Evolutionary conservation across 2,329 filamentous ascomycete genomes (phyloP).

Genomic region (Sporothrix euskadiensis): DNA sequence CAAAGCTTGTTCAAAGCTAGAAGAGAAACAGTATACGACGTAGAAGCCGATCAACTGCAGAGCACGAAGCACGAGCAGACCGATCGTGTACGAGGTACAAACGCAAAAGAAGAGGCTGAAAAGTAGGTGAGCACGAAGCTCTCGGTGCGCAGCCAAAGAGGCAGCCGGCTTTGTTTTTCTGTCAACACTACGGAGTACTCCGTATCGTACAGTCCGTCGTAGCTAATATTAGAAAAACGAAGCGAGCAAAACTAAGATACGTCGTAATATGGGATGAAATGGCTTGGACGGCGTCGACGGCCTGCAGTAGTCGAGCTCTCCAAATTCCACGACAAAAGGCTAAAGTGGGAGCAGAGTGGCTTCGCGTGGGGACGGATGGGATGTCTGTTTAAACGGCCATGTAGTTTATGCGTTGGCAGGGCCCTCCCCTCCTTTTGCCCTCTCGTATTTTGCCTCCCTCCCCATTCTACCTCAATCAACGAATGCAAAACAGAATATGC

Average conservation of each 20-base stretch:
- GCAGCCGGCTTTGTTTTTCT: background rate
- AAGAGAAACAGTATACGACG: background rate
- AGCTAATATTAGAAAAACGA: background rate
- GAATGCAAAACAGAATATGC: background rate
- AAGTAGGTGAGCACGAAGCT: constrained; percentile 10
- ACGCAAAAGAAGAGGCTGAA: background rate
- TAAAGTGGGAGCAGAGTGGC: too few species aligned
- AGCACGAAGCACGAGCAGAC: background rate
- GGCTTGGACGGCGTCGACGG: background rate
- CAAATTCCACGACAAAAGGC: background rate
- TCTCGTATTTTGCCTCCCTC: background rate
- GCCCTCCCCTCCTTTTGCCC: background rate
- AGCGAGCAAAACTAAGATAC: background rate
- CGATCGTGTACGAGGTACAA: background rate
- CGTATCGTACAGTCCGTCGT: background rate
- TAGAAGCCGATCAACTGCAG: background rate
- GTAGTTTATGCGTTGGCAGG: constrained; percentile 21
- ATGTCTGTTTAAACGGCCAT: background rate
- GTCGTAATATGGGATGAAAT: background rate
- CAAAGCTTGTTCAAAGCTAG: background rate
- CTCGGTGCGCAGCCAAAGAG: background rate
- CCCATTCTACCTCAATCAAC: background rate
- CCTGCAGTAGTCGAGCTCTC: background rate
- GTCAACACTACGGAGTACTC: background rate
- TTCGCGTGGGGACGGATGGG: too few species aligned